Base-by-base conservation (phyloP, 2,329 filamentous ascomycete genomes). In the Nemania abortiva region DNA sequence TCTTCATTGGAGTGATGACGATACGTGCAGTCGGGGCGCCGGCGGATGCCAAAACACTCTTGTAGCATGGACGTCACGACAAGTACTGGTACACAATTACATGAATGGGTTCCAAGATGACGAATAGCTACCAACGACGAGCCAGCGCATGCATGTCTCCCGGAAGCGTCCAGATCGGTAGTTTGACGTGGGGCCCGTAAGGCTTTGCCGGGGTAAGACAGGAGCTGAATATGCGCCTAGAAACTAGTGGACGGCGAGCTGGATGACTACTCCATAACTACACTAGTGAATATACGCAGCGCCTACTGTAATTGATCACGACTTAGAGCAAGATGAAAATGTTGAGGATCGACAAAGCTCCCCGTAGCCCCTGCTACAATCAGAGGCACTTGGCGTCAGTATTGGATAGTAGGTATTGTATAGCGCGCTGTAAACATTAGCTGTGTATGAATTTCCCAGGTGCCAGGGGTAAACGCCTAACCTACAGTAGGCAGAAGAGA, bases 161-260 rank as follows among this genome's bases (percentile, higher is more conserved):
- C 59, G 49, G 4, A 62, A 54, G 1, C 39, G 27, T 53, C 53
- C 45, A 42, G 45, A 27, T 58, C 45, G 47, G 65, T 37, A 58
- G 31, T 66, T 45, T 57, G 9, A 47, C n/a, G 20, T 50, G 50
- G 37, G 42, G 53, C 29, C 31, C n/a, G 7, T n/a, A 27, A 22
- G 62, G 54, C 34, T 58, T 31, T 56, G 15, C 37, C 34, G 54
- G 55, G 60, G 20, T 49, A 64, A 11, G 49, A 63, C 50, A 31
- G 10, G 39, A 68, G 66, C 66, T 68, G 66, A 68, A 68, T 24
- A 68, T 68, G 61, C 61, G 55, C 66, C 66, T 56, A 68, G 65
- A 13, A 13, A 24, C 47, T 22, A 27, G 9, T 52, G 20, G 24
- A 29, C 27, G 52, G 29, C 47, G 37, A 59, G 65, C 65, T 64